Percentiles rank a stretch among this genome's conserved stretches.
These are phyloP conservation scores for Glycine latifolia DNA, from an alignment of 306 rosid species.

Conservation along the genomic window DNA sequence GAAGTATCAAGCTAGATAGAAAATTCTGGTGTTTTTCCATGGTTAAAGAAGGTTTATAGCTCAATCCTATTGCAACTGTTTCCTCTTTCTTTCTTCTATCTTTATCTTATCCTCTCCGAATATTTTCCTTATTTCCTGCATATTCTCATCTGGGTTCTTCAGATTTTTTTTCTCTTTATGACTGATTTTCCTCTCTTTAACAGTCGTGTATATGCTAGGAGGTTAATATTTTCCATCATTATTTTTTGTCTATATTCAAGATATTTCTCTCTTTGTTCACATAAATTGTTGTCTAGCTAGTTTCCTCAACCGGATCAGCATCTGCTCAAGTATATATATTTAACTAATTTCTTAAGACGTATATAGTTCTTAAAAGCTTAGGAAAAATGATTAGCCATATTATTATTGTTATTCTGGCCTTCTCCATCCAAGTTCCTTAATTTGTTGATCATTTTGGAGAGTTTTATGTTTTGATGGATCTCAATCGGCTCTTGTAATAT, in stretches of 20 bases:
- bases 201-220: conserved; percentile 2
- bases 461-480: conserved; percentile 20
- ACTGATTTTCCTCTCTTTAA: conserved; percentile 35
- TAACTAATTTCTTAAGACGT: conserved; percentile 8
- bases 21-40: conserved; percentile 62
- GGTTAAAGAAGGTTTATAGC: conserved; percentile 77
- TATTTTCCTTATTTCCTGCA: conserved; percentile 31
- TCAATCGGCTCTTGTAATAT: conserved; percentile 12
- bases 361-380: neutral
- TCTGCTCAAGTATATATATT: neutral
- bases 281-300: neutral
- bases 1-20: conserved; percentile 52
- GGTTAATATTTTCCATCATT: conserved; percentile 26
- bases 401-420: conserved; percentile 7
- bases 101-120: conserved; percentile 9
- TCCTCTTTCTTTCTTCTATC: conserved; percentile 54
- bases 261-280: neutral
- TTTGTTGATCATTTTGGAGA: conserved; percentile 24
- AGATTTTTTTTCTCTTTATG: conserved; percentile 31
- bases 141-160: conserved; percentile 54
- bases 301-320: conserved; percentile 45
- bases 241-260: conserved; percentile 25
- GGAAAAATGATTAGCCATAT: conserved; percentile 37
- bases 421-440: conserved; percentile 30
- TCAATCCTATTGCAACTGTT: conserved; percentile 55